phyloP scores from a whole-genome alignment of 2,329 filamentous ascomycete genomes.

The Thelonectria olida region DNA sequence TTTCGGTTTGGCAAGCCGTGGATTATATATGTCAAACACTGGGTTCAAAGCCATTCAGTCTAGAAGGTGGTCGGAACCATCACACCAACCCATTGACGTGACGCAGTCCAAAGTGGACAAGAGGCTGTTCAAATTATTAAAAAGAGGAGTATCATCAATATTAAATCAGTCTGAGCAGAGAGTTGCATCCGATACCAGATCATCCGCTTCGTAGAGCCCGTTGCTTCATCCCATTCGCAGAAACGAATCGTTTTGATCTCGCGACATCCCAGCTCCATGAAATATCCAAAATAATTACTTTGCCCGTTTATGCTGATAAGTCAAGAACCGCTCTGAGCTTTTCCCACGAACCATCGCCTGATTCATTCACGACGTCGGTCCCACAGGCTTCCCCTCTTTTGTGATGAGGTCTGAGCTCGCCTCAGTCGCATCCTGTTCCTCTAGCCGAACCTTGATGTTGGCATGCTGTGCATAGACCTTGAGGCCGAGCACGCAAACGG shows the following conservation, averaged over 20 bases:
- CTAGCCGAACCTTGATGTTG: conserved; percentile 46
- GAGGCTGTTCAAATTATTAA: neutral
- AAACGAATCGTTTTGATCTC: neutral
- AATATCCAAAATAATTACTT: neutral
- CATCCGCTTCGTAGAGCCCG: neutral
- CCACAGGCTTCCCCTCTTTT: conserved; percentile 21
- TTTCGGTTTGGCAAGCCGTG: neutral
- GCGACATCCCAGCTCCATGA: neutral
- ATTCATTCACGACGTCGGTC: conserved; percentile 17
- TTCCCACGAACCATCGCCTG: conserved; percentile 3
- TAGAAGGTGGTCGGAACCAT: neutral
- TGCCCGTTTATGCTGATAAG: neutral
- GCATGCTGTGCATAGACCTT: conserved; percentile 50
- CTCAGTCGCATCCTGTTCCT: conserved; percentile 43
- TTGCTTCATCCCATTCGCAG: neutral
- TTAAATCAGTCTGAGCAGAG: conserved; percentile 3
- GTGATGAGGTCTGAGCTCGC: conserved; percentile 29
- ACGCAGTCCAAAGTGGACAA: too few relatives aligned
- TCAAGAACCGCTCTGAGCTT: neutral
- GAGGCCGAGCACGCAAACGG: conserved; percentile 52
- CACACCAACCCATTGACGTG: too few relatives aligned
- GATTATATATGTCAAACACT: conserved; percentile 7
- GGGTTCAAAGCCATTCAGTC: neutral
- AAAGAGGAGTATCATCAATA: neutral
- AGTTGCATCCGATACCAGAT: neutral